Conservation (phyloP, 345 rosid genomes). For the Syzygium grande region DNA sequence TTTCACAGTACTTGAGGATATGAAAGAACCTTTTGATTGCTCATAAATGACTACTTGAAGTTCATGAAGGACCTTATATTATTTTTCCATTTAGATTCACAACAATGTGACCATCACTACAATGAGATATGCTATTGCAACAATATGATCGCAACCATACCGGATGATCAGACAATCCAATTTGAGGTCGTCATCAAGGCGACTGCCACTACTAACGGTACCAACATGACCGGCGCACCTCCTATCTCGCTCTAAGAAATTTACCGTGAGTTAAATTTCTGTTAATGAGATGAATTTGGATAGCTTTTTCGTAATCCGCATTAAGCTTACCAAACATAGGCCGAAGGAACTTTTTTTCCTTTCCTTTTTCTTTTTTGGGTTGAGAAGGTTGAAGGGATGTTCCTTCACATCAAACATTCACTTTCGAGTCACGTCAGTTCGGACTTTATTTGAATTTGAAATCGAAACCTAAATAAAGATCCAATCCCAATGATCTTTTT, state of each 20-base stretch:
- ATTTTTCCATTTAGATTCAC: not conserved
- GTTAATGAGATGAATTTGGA: not conserved
- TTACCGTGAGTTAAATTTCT: not conserved
- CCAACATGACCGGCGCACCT: not conserved
- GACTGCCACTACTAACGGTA: not conserved
- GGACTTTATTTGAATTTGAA: fast-evolving
- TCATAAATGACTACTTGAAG: not conserved
- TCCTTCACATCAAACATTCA: not conserved
- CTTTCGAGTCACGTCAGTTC: fast-evolving
- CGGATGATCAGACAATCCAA: fast-evolving
- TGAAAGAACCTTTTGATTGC: not conserved
- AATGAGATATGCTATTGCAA: too few relatives aligned
- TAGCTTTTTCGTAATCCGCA: not conserved
- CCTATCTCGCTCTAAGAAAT: not conserved
- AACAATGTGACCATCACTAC: too few relatives aligned
- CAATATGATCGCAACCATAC: not conserved
- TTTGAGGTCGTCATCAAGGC: fast-evolving
- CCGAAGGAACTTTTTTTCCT: not conserved
- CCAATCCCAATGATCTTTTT: fast-evolving
- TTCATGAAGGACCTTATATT: not conserved
- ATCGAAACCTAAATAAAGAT: not conserved
- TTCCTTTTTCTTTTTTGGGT: not conserved
- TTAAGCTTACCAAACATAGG: not conserved
- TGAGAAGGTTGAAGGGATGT: not conserved
- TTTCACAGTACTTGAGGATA: too few relatives aligned